Conservation (phyloP, 305 asterid species). For the Fraxinus floribunda region DNA sequence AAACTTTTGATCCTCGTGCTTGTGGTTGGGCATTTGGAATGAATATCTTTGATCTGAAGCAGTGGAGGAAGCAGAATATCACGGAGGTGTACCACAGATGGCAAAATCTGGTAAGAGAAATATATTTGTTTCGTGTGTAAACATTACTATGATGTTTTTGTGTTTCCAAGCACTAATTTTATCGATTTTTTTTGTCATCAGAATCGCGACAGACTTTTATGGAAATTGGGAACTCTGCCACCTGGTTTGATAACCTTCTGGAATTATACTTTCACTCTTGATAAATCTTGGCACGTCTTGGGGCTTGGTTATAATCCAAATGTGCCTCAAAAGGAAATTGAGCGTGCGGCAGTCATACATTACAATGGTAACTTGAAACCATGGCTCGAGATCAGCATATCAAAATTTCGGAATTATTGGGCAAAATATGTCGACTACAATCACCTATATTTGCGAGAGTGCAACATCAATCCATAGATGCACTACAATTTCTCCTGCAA, state of each 20-base stretch:
- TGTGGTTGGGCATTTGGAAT: constrained; percentile 87
- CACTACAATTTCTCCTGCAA: not conserved
- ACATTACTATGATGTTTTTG: not conserved
- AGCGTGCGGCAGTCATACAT: constrained; percentile 71
- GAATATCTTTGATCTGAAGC: constrained; percentile 64
- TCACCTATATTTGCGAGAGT: constrained; percentile 57
- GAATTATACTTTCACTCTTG: constrained; percentile 60
- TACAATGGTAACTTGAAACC: constrained; percentile 89
- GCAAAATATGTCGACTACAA: constrained; percentile 61
- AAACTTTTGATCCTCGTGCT: constrained; percentile 61
- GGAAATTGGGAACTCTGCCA: constrained; percentile 87
- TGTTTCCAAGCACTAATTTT: not conserved
- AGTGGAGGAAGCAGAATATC: constrained; percentile 64
- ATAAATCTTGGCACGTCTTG: constrained; percentile 74
- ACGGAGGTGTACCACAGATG: constrained; percentile 69
- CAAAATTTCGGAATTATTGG: constrained; percentile 68
- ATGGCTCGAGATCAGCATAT: constrained; percentile 81
- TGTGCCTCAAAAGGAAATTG: constrained; percentile 58
- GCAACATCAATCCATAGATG: constrained; percentile 62
- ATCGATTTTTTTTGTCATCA: constrained; percentile 23
- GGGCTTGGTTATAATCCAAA: constrained; percentile 82
- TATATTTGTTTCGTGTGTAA: not conserved
- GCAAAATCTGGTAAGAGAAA: constrained; percentile 46
- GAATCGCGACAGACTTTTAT: constrained; percentile 71
- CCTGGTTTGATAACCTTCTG: constrained; percentile 81